Evolutionary conservation across 2,329 filamentous ascomycete species (phyloP), one percentile per base, ranked within the genome.

Genomic region (Acephala macrosclerotiorum): DNA sequence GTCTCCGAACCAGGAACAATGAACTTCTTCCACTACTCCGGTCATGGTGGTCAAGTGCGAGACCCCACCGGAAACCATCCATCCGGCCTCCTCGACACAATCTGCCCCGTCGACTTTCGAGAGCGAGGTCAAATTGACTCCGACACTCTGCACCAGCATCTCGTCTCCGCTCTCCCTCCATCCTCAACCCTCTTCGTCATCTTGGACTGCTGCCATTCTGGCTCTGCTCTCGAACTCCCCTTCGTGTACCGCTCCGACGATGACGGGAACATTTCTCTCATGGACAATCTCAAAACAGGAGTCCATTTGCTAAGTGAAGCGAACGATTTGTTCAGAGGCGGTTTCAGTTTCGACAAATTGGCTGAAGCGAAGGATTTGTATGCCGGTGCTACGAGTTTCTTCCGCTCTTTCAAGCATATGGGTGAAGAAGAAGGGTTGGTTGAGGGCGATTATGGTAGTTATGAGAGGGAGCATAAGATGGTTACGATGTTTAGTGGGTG

Each of bases 151-250:
- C 85, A 88, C 71, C 77, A 81, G 55, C 79, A 80, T 58, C 80
- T 87, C 11, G 83, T 88, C 20, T 82, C 82, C 0, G 76, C 77
- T 1, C 78, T 88, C 75, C 80, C 84, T 25, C 80, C 83, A 0
- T 79, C 77, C 14, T 83, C 81, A 68, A 82, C 82, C 1, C 78
- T 87, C 16, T 86, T 85, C 72, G 81, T 87, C 68, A 76, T 89
- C 33, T 83, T 89, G 70, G 87, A 89, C 73, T 89, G 86, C 75
- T 89, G 87, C 71, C 87, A 89, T 74, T 86, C 83, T 1, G 86
- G 86, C 35, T 87, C 85, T 0, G 86, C 85, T 0, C 79, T 87
- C 47, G 86, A 88, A 65, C 75, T 89, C 1, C 86, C 87, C 0
- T 89, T 79, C 66, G 83, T 88, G 22, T 89, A 85, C 73, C 83